Conservation (phyloP, 371 early-diverging fungal species). For the Lichtheimia corymbifera region DNA sequence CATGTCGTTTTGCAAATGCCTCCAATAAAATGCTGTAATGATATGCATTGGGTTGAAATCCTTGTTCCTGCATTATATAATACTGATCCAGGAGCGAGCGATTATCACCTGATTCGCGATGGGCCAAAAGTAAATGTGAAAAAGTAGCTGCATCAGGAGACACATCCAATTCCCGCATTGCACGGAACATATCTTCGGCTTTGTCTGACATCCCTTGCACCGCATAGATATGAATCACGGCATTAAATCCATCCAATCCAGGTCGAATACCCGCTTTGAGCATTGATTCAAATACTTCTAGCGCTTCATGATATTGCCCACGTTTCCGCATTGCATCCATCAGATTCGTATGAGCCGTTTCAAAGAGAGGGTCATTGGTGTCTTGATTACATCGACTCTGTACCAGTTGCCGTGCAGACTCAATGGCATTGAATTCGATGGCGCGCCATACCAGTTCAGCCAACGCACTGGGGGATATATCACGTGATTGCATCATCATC, state of each 20-base stretch:
- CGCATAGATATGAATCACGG: conserved; percentile 45
- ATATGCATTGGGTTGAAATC: conserved; percentile 47
- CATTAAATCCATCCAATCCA: conserved; percentile 45
- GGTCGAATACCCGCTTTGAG: conserved; percentile 34
- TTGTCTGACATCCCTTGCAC: conserved; percentile 35
- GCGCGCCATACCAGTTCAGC: conserved; percentile 15
- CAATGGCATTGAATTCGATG: conserved; percentile 20
- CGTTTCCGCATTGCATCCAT: conserved; percentile 29
- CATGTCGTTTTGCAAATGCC: conserved; percentile 24
- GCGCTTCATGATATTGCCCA: conserved; percentile 27
- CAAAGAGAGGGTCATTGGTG: conserved; percentile 3
- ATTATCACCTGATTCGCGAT: conserved; percentile 23
- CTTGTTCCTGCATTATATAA: conserved; percentile 16
- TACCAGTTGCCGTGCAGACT: conserved; percentile 15
- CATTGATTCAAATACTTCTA: conserved; percentile 42
- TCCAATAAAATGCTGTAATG: conserved; percentile 55
- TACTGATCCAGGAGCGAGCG: conserved; percentile 37
- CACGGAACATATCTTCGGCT: conserved; percentile 32
- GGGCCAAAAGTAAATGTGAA: conserved; percentile 49
- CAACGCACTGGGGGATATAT: conserved; percentile 1
- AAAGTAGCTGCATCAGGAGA: conserved; percentile 50
- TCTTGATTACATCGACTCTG: conserved; percentile 2
- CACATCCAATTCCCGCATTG: conserved; percentile 37
- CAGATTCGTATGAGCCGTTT: conserved; percentile 29
- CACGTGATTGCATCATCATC: conserved; percentile 7